phyloP scores from a whole-genome alignment of 179 eudicot species.

The Corrigiola litoralis region DNA sequence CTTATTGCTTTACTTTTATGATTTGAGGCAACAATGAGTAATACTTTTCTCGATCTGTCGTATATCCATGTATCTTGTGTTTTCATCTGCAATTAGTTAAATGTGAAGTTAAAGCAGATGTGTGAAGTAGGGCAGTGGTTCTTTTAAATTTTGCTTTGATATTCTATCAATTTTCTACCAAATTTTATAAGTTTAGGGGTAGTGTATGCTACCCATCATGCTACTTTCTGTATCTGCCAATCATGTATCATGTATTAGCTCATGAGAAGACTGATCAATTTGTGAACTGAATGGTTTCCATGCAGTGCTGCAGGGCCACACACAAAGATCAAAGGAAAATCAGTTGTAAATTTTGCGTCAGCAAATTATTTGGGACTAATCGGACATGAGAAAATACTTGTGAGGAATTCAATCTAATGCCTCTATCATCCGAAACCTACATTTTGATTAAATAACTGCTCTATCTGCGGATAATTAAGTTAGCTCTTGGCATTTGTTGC shows the following conservation, averaged over 20 bases:
- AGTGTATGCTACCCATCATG: too few species aligned
- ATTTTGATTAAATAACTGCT: too few species aligned
- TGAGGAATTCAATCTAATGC: constrained; percentile 37
- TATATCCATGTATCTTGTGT: neutral
- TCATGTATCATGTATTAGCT: too few species aligned
- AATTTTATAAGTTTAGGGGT: too few species aligned
- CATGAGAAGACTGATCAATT: too few species aligned
- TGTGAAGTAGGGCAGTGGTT: too few species aligned
- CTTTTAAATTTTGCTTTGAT: too few species aligned
- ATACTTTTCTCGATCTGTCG: neutral
- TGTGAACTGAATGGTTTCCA: neutral
- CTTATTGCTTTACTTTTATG: neutral
- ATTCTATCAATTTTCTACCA: too few species aligned
- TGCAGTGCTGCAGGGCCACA: constrained; percentile 95
- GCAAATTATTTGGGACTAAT: constrained; percentile 91
- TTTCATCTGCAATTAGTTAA: too few species aligned
- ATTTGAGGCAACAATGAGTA: neutral
- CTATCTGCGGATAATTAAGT: too few species aligned
- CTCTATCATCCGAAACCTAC: neutral
- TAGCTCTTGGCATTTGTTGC: constrained; percentile 21
- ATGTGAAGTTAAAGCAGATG: too few species aligned
- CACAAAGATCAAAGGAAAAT: constrained; percentile 69
- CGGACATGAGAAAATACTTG: constrained; percentile 69
- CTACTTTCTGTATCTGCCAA: too few species aligned
- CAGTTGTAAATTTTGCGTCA: constrained; percentile 84